Conservation (phyloP, 768 basidiomycete genomes). For the Hysterangium stoloniferum region DNA sequence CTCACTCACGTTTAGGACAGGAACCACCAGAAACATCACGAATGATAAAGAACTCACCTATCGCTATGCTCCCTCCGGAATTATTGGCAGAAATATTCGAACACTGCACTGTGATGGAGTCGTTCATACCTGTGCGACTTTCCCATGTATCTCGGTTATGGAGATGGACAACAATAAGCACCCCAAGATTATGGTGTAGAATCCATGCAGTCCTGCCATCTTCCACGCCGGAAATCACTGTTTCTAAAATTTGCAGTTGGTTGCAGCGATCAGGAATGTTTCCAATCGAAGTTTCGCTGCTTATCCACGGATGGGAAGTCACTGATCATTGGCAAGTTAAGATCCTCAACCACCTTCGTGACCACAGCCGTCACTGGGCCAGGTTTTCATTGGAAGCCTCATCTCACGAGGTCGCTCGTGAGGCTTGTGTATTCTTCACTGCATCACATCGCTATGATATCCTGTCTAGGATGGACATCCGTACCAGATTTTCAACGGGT, state of each 20-base stretch:
- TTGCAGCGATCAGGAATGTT: constrained; percentile 44
- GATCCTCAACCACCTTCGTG: constrained; percentile 55
- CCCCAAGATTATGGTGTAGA: constrained; percentile 55
- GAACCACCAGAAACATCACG: too few relatives aligned
- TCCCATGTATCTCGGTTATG: constrained; percentile 51
- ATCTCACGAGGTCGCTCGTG: constrained; percentile 15
- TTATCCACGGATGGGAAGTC: constrained; percentile 38
- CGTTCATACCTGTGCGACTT: constrained; percentile 42
- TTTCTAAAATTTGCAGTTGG: constrained; percentile 47
- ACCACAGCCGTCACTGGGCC: constrained; percentile 50
- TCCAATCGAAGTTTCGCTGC: constrained; percentile 46
- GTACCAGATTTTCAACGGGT: neutral
- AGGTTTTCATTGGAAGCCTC: constrained; percentile 18
- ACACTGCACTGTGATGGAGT: constrained; percentile 32
- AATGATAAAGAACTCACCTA: constrained; percentile 8
- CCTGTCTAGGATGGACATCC: constrained; percentile 5
- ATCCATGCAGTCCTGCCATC: constrained; percentile 42
- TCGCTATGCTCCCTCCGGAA: constrained; percentile 45
- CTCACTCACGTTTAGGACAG: too few relatives aligned
- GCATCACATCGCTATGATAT: constrained; percentile 6
- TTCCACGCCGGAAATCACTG: constrained; percentile 31
- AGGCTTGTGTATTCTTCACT: neutral
- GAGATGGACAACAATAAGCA: constrained; percentile 43
- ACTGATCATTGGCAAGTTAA: constrained; percentile 36
- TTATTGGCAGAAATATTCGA: constrained; percentile 56